Evolutionary conservation across 805 yeast species (phyloP), one percentile per base, ranked within the genome.

Genomic region (Brettanomyces nanus): DNA sequence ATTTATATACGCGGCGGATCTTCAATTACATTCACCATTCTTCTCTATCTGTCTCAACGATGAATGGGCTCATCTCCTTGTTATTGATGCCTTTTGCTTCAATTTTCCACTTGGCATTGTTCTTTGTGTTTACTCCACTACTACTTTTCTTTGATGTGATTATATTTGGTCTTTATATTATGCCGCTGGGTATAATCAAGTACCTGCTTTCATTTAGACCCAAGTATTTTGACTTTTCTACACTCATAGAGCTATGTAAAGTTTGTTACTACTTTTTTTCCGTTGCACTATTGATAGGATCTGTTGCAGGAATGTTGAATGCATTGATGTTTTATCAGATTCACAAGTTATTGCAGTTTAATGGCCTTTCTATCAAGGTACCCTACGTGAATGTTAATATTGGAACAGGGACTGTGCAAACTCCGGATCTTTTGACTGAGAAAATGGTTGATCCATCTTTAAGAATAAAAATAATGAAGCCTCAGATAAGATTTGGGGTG

Each of bases 221-320:
- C 11, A 11, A 22, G 10, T 22, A 26, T 6, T n/a, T 38, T 22
- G 32, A 28, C 6, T 23, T 14, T 21, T 11, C 6, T 2, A 22
- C 37, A 5, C 28, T 43, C 11, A 20, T 28, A 11, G 45, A 43
- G 21, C 22, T 31, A 14, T 15, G 35, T 6, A 42, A 46, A 22
- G 40, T 54, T 7, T 17, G 41, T 14, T 56, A 56, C 37, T 59
- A 56, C 36, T 46, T 47, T 30, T 17, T 42, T 9, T 42, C 45
- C 5, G 39, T 48, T 18, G 52, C 61, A 3, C 20, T 47, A 6
- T 14, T 53, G 3, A 30, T 49, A 25, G 61, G 61, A 0, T 17
- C 49, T 18, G 11, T 39, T 5, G 34, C 44, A 23, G 61, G 59
- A 3, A 4, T 48, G n/a, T 11, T 29, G 6, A 47, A 51, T 36